Evolutionary conservation across 805 yeast species (phyloP).

Genomic region (Nakazawaea populi): DNA sequence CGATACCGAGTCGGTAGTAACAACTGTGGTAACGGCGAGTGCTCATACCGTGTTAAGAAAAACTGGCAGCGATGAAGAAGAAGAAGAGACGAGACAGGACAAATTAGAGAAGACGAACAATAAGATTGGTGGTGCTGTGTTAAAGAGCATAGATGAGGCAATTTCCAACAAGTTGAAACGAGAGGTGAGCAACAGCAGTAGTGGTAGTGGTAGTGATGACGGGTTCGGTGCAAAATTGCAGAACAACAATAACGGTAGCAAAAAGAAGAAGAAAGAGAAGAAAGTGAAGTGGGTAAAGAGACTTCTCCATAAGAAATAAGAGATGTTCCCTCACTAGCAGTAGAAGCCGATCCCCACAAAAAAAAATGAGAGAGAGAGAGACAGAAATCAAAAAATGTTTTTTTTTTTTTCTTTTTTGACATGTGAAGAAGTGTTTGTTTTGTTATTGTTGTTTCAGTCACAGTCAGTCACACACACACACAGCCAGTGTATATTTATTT

Average conservation of each 20-base stretch:
- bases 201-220: no score
- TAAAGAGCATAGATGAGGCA: slow-evolving; percentile 12
- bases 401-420: not conserved
- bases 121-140: slow-evolving; percentile 6
- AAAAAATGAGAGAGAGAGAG: no score
- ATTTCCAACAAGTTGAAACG: slow-evolving; percentile 6
- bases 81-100: not conserved
- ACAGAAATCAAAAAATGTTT: not conserved
- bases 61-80: not conserved
- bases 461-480: no score
- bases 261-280: not conserved
- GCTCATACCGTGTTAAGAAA: not conserved
- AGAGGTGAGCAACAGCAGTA: slow-evolving; percentile 3
- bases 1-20: not conserved
- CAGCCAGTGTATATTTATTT: no score
- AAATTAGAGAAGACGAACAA: slow-evolving; percentile 17
- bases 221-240: no score
- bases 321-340: not conserved
- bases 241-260: not conserved
- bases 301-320: slow-evolving; percentile 3
- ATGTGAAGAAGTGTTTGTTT: not conserved
- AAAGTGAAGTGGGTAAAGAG: slow-evolving; percentile 9
- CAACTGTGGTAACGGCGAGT: not conserved
- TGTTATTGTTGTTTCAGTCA: no score
- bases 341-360: not conserved